Conservation (phyloP, 177 flowering plant genomes). For the Telopea speciosissima region DNA sequence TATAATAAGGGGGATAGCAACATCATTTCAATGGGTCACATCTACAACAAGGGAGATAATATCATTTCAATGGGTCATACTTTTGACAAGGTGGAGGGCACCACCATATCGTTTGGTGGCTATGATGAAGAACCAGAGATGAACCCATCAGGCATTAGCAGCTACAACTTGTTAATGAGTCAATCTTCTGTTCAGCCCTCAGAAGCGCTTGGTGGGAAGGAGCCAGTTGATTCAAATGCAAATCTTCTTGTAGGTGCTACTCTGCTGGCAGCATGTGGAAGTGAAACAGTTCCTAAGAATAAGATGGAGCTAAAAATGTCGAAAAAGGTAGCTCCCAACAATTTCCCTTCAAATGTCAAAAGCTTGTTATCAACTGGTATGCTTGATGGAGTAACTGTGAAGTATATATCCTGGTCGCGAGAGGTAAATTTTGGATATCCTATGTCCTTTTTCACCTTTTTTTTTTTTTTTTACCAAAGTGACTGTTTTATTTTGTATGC, state of each 20-base stretch:
- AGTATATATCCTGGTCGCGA: slow-evolving; percentile 55
- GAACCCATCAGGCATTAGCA: slow-evolving; percentile 27
- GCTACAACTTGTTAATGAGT: slow-evolving; percentile 28
- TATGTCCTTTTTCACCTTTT: background rate
- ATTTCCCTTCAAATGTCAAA: slow-evolving; percentile 67
- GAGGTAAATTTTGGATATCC: slow-evolving; percentile 32
- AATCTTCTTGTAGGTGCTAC: slow-evolving; percentile 11
- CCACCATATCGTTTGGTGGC: slow-evolving; percentile 41
- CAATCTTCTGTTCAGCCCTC: slow-evolving; percentile 31
- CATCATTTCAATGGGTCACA: slow-evolving; percentile 17
- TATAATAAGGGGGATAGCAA: background rate
- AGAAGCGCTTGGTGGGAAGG: slow-evolving; percentile 24
- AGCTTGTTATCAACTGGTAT: slow-evolving; percentile 66
- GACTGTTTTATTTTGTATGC: slow-evolving; percentile 5
- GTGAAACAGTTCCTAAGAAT: slow-evolving; percentile 24
- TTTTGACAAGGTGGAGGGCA: slow-evolving; percentile 26
- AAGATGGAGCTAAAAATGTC: slow-evolving; percentile 39
- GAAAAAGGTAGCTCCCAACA: slow-evolving; percentile 57
- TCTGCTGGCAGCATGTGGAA: slow-evolving; percentile 17
- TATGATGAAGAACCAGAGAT: slow-evolving; percentile 35
- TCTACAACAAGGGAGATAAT: slow-evolving; percentile 18
- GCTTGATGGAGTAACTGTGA: slow-evolving; percentile 63
- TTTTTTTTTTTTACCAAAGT: background rate
- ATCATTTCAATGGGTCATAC: slow-evolving; percentile 17
- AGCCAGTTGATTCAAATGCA: slow-evolving; percentile 22